These are phyloP conservation scores for Trametes versicolor DNA, from an alignment of 1,284 basidiomycete species.

Conservation along the genomic window DNA sequence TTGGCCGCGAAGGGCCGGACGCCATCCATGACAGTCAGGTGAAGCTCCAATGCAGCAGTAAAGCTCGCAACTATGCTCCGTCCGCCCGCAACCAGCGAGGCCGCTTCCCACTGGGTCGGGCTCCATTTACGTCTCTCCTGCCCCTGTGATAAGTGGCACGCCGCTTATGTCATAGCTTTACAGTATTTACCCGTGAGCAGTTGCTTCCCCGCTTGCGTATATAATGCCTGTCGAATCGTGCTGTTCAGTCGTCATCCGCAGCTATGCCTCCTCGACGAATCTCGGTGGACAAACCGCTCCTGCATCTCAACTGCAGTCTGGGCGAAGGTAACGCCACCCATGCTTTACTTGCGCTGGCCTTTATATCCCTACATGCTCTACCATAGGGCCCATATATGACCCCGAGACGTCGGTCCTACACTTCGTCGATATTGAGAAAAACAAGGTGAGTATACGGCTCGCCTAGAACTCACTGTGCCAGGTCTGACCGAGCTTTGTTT, in stretches of 20 bases:
- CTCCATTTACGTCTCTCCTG: conserved; percentile 25
- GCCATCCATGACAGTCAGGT: conserved; percentile 24
- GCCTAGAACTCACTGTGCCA: not conserved
- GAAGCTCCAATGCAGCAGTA: conserved; percentile 21
- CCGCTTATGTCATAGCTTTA: conserved; percentile 30
- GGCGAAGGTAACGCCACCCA: conserved; percentile 63
- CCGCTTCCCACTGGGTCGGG: conserved; percentile 25
- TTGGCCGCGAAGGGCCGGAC: conserved; percentile 19
- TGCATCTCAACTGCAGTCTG: conserved; percentile 64
- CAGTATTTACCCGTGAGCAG: conserved; percentile 26
- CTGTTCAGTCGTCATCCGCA: not conserved
- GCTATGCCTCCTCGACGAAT: conserved; percentile 37
- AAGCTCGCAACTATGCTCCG: conserved; percentile 16
- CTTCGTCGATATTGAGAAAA: conserved; percentile 72
- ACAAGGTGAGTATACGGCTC: conserved; percentile 52
- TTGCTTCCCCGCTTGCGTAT: conserved; percentile 10
- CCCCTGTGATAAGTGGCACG: conserved; percentile 30
- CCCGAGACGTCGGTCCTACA: conserved; percentile 60
- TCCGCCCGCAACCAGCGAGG: conserved; percentile 14
- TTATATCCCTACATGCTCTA: no score
- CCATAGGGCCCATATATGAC: conserved; percentile 71
- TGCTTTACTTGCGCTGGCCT: not conserved
- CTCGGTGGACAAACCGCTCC: conserved; percentile 54
- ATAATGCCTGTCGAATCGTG: conserved; percentile 8
- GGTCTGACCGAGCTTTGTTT: conserved; percentile 9